A percentile compares a stretch with the other conserved stretches of the same genome.
Conservation (phyloP, 768 basidiomycete genomes). For the Leccinum pellstonianum region DNA sequence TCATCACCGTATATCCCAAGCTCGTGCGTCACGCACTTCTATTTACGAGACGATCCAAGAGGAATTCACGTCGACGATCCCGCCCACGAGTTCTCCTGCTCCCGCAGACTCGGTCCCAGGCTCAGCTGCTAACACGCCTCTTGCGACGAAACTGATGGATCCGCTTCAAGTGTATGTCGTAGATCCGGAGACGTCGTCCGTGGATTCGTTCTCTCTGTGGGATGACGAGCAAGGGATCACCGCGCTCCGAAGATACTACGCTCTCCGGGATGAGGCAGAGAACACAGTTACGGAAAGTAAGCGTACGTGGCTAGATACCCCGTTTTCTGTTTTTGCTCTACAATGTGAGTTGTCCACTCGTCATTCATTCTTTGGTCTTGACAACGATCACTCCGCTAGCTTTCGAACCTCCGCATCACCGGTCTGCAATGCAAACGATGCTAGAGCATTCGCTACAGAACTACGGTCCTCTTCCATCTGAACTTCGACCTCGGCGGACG, state of each 20-base stretch:
- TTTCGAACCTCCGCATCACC: no score
- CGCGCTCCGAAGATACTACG: slow-evolving; percentile 64
- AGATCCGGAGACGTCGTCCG: slow-evolving; percentile 52
- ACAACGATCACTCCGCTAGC: no score
- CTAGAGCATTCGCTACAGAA: no score
- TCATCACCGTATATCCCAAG: slow-evolving; percentile 66
- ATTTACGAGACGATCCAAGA: slow-evolving; percentile 83
- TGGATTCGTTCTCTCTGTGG: slow-evolving; percentile 50
- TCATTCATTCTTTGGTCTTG: no score
- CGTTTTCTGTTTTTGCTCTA: no score
- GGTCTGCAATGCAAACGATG: no score
- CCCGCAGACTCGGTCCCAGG: slow-evolving; percentile 7
- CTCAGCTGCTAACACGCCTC: slow-evolving; percentile 35
- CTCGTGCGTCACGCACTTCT: slow-evolving; percentile 61
- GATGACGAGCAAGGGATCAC: slow-evolving; percentile 68
- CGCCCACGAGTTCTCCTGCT: slow-evolving; percentile 26
- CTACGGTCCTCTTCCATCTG: no score
- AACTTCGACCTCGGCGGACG: no score
- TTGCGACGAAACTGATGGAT: slow-evolving; percentile 17
- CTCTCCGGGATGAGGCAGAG: slow-evolving; percentile 66
- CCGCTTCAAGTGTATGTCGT: slow-evolving; percentile 51
- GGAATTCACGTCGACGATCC: slow-evolving; percentile 44
- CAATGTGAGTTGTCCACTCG: no score
- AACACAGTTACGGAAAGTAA: slow-evolving; percentile 57
- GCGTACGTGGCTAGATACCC: no score